Base-by-base conservation (phyloP, 2,329 filamentous ascomycete genomes). In the Celoporthe dispersa region DNA sequence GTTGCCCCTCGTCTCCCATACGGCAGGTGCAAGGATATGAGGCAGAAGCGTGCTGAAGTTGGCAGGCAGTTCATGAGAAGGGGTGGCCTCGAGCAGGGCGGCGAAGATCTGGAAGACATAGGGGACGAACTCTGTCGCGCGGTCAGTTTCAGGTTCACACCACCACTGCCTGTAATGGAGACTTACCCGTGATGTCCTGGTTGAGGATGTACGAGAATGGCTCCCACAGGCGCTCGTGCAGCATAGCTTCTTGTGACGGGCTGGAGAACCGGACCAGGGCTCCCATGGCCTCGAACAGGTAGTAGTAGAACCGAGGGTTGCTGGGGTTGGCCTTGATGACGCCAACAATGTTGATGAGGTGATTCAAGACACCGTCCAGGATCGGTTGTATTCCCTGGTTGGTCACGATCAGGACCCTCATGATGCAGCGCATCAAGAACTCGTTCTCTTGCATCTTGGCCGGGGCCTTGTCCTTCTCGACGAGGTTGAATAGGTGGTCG, bases 381-480 rank as follows among this genome's bases (percentile, higher is more conserved):
- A 96, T 90, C 1, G 90, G 86, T 2, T 90, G 81, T 19, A 95
- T 89, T 37, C 90, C 92, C 63, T 97, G 94, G 78, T 92, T 93
- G 80, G 98, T 92, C 73, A 98, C 94, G 74, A 99, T 94, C 71
- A 99, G 85, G 16, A 99, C 95, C 75, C 96, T 90, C 96, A 99
- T 99, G 69, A 98, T 94, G 77, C 96, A 99, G 76, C 94, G 93
- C 94, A 99, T 98, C 77, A 99, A 81, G 80, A 98, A 99, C 79
- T 99, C 96, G 78, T 99, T 99, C 81, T 99, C 96, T 78, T 99
- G 96, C 72, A 99, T 90, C 85, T 98, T 99, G 73, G 95, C 90
- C 0, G 97, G 92, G 14, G 92, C 91, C 4, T 87, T 85, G 75
- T 97, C 92, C 78, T 92, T 93, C 78, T 97, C 92, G 74, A 99